These are phyloP conservation scores for Tulasnella sp. DNA, from an alignment of 768 basidiomycete genomes.

Conservation along the genomic window DNA sequence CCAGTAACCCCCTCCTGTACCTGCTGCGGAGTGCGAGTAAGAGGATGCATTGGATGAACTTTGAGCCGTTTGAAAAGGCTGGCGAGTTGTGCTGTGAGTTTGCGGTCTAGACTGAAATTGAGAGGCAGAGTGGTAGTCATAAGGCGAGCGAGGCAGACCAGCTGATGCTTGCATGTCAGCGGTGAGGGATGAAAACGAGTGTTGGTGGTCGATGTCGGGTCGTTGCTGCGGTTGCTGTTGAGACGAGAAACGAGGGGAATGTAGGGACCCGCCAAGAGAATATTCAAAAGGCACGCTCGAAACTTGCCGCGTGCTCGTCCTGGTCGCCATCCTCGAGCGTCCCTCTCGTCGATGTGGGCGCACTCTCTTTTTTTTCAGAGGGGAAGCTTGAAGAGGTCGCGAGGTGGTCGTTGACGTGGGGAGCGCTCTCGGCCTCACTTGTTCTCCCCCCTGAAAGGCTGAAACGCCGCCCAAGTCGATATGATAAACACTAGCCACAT, in stretches of 20 bases:
- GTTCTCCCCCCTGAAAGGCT: neutral
- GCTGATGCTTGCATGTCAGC: neutral
- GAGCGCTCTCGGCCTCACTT: neutral
- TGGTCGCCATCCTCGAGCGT: neutral
- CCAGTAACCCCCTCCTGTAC: neutral
- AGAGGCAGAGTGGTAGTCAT: neutral
- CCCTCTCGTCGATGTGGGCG: neutral
- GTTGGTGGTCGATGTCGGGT: neutral
- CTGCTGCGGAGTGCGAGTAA: neutral
- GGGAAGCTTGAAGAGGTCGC: neutral
- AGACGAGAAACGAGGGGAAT: neutral
- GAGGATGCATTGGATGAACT: neutral
- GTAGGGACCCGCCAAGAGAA: neutral
- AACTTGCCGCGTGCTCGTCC: neutral
- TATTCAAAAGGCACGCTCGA: neutral
- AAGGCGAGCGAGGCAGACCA: neutral
- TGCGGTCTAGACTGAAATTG: neutral
- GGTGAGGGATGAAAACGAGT: neutral
- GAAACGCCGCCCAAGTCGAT: neutral
- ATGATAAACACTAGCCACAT: neutral
- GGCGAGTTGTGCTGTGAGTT: neutral
- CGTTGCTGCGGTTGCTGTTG: conserved; percentile 1
- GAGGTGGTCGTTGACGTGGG: neutral
- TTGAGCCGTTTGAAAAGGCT: neutral
- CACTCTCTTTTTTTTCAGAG: neutral